These are phyloP conservation scores for Ustilago lituana DNA, from an alignment of 1,284 basidiomycete species.

Conservation along the genomic window DNA sequence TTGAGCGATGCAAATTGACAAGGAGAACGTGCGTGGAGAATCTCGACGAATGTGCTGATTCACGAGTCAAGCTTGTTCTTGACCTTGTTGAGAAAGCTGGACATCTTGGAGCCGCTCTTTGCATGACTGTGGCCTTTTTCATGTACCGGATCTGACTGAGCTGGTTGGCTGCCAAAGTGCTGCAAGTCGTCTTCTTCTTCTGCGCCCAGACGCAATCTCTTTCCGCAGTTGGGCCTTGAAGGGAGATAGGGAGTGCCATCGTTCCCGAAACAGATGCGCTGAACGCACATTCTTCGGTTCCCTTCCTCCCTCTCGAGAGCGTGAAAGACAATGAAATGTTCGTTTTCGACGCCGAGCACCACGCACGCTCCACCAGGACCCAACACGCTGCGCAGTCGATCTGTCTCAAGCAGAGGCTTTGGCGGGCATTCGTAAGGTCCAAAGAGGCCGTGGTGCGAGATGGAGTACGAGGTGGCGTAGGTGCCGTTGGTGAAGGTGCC, in stretches of 20 bases:
- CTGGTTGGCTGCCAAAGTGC: slow-evolving; percentile 30
- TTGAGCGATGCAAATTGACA: too few species aligned
- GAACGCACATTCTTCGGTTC: slow-evolving; percentile 49
- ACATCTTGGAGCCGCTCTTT: slow-evolving; percentile 10
- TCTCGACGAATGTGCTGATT: too few species aligned
- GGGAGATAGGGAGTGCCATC: slow-evolving; percentile 48
- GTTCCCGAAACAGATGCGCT: slow-evolving; percentile 32
- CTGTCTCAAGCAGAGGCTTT: slow-evolving; percentile 46
- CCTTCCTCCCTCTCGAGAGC: slow-evolving; percentile 46
- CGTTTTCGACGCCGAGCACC: slow-evolving; percentile 45
- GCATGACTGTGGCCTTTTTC: not conserved
- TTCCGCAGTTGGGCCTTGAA: slow-evolving; percentile 47
- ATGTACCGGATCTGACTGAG: not conserved
- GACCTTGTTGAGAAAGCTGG: slow-evolving; percentile 23
- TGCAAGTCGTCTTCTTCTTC: slow-evolving; percentile 50
- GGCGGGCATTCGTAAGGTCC: slow-evolving; percentile 45
- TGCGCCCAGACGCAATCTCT: slow-evolving; percentile 46
- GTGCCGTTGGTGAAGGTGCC: slow-evolving; percentile 51
- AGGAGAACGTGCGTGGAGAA: too few species aligned
- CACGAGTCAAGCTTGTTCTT: slow-evolving; percentile 32
- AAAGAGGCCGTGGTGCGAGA: slow-evolving; percentile 47
- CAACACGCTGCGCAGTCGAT: slow-evolving; percentile 30
- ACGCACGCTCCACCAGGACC: slow-evolving; percentile 55
- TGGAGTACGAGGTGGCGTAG: slow-evolving; percentile 53
- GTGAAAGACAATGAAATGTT: slow-evolving; percentile 56